Conservation (phyloP, 352 stramenopile genomes). For the Pythium apleroticum region DNA sequence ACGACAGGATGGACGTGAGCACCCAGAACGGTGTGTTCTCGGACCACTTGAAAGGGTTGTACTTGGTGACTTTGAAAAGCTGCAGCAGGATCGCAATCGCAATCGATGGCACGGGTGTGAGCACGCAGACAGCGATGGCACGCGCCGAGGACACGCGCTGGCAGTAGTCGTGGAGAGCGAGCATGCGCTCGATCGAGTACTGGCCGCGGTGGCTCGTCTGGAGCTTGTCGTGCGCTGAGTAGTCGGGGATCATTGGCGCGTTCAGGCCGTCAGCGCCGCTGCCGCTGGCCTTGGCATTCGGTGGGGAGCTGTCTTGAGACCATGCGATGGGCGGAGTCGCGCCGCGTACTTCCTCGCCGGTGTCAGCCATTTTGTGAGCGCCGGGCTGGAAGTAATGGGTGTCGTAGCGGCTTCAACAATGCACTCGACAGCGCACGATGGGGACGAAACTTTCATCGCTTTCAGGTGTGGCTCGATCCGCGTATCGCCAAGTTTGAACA, state of each 20-base stretch:
- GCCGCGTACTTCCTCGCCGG: background rate
- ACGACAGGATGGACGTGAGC: background rate
- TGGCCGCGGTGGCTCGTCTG: conserved; percentile 17
- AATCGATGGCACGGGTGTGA: conserved; percentile 13
- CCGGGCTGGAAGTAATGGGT: background rate
- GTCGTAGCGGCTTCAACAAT: background rate
- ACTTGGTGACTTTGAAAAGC: conserved; percentile 14
- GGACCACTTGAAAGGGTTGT: conserved; percentile 11
- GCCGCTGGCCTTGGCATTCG: background rate
- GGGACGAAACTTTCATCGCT: background rate
- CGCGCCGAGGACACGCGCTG: conserved; percentile 1
- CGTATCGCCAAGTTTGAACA: too few species aligned
- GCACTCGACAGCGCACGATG: background rate
- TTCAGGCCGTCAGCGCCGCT: conserved; percentile 6
- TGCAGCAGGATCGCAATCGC: conserved; percentile 6
- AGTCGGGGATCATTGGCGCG: conserved; percentile 4
- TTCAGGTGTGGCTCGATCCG: too few species aligned
- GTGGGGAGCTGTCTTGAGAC: background rate
- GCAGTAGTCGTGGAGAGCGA: conserved; percentile 13
- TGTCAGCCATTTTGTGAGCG: background rate
- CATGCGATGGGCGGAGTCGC: background rate
- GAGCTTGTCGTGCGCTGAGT: conserved; percentile 14
- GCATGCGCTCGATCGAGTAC: conserved; percentile 22
- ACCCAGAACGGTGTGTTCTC: conserved; percentile 10
- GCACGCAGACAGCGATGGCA: conserved; percentile 10